Conservation (phyloP, 805 yeast species). For the Teunomyces atbi region DNA sequence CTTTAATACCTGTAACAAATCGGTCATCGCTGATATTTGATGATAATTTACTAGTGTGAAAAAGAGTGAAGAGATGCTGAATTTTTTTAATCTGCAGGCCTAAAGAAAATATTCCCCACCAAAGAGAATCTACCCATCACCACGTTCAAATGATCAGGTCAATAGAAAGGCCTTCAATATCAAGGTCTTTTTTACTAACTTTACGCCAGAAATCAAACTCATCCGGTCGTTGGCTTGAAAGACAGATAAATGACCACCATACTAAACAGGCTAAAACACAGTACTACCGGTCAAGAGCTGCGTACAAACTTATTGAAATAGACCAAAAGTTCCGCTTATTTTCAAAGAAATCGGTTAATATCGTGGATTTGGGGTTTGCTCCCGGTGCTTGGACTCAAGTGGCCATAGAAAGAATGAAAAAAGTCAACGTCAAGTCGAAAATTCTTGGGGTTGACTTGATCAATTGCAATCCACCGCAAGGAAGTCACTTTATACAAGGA, state of each 20-base stretch:
- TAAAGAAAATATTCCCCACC: not conserved
- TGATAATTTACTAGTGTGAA: not conserved
- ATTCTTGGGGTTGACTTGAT: conserved; percentile 33
- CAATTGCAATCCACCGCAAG: conserved; percentile 34
- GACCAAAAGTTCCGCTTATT: conserved; percentile 64
- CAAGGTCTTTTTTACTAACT: not conserved
- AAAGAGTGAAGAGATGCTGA: conserved; percentile 9
- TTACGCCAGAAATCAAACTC: conserved; percentile 39
- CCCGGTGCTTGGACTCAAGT: conserved; percentile 34
- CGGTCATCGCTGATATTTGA: conserved; percentile 16
- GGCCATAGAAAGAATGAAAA: conserved; percentile 16
- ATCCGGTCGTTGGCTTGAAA: conserved; percentile 69
- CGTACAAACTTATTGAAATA: conserved; percentile 79
- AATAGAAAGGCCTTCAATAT: not conserved
- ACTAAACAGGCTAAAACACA: conserved; percentile 63
- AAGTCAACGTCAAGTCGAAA: conserved; percentile 8
- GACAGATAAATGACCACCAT: conserved; percentile 66
- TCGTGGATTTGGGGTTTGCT: conserved; percentile 68
- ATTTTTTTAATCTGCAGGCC: conserved; percentile 5
- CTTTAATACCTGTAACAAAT: conserved; percentile 20
- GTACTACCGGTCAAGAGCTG: conserved; percentile 80
- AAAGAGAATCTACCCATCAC: not conserved
- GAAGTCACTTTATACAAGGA: conserved; percentile 39
- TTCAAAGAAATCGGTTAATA: conserved; percentile 47
- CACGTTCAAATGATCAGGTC: not conserved